Conservation (phyloP, 768 basidiomycete species). For the Suillus occidentalis region DNA sequence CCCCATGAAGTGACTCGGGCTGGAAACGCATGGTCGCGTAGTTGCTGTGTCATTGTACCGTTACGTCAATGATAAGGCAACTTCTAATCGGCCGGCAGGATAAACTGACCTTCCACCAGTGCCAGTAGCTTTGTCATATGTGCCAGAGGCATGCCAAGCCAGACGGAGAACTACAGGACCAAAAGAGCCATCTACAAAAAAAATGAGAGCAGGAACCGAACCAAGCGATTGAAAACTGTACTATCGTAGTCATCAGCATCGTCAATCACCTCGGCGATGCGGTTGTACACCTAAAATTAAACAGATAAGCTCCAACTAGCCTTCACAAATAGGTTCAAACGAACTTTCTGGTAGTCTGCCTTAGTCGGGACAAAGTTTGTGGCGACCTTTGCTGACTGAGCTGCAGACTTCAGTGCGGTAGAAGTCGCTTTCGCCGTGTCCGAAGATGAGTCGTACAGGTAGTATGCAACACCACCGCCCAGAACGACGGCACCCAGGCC, state of each 20-base stretch:
- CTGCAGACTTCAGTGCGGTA: constrained; percentile 59
- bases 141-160: constrained; percentile 94
- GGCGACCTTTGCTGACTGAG: constrained; percentile 62
- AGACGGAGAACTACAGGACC: constrained; percentile 87
- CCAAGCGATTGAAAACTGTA: constrained; percentile 31
- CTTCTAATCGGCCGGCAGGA: not conserved
- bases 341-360: constrained; percentile 88
- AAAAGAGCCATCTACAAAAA: constrained; percentile 73
- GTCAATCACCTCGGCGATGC: constrained; percentile 75
- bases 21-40: constrained; percentile 98
- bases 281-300: constrained; percentile 77
- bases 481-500: constrained; percentile 61
- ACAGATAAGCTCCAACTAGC: not conserved
- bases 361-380: constrained; percentile 73
- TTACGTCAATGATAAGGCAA: constrained; percentile 14
- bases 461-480: constrained; percentile 65
- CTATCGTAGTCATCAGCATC: constrained; percentile 80
- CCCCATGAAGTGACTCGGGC: constrained; percentile 81
- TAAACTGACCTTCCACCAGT: constrained; percentile 73
- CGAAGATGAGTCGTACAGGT: constrained; percentile 47
- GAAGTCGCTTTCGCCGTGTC: constrained; percentile 51
- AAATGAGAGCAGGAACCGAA: constrained; percentile 6
- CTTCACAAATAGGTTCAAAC: constrained; percentile 7
- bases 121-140: constrained; percentile 77
- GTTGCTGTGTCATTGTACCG: constrained; percentile 55